A percentile compares a stretch with the other conserved stretches of the same genome.
phyloP scores from a whole-genome alignment of 2,329 filamentous ascomycete species.

The Orbilia brochopaga region DNA sequence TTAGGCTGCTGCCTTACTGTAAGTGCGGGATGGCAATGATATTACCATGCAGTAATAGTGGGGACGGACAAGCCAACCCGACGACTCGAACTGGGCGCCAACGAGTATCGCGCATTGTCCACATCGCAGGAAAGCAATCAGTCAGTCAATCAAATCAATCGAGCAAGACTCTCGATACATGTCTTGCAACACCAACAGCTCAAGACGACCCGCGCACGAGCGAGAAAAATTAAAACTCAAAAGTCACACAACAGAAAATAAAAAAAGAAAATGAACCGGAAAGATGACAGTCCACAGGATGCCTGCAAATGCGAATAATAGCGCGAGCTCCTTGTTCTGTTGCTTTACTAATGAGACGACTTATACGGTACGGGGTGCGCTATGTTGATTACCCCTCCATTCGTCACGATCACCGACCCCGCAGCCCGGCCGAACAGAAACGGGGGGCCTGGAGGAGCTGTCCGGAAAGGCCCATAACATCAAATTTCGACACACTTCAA shows the following conservation, averaged over 20 bases:
- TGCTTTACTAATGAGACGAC: background rate
- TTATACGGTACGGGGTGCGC: background rate
- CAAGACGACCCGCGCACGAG: too few relatives aligned
- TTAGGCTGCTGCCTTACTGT: conserved; percentile 51
- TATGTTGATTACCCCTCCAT: conserved; percentile 6
- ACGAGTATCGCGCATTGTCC: background rate
- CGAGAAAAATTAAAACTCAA: too few relatives aligned
- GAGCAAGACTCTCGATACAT: conserved; percentile 7
- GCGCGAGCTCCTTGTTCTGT: background rate
- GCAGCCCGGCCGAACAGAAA: conserved; percentile 3
- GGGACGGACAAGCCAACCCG: conserved; percentile 31
- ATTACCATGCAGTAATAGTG: conserved; percentile 50
- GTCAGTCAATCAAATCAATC: background rate
- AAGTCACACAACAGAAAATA: too few relatives aligned
- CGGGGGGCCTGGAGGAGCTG: conserved; percentile 7
- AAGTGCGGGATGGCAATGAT: conserved; percentile 51
- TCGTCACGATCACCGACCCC: conserved; percentile 5
- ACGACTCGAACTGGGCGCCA: conserved; percentile 15
- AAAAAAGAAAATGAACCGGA: background rate
- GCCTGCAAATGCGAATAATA: conserved; percentile 8
- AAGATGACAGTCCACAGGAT: background rate
- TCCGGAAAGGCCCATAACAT: conserved; percentile 35
- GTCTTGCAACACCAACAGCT: conserved; percentile 1
- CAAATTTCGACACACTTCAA: conserved; percentile 25
- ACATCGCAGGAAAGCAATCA: conserved; percentile 1